Evolutionary conservation across 805 yeast species (phyloP), one percentile per base, ranked within the genome.

Genomic region (Metschnikowia anglica): DNA sequence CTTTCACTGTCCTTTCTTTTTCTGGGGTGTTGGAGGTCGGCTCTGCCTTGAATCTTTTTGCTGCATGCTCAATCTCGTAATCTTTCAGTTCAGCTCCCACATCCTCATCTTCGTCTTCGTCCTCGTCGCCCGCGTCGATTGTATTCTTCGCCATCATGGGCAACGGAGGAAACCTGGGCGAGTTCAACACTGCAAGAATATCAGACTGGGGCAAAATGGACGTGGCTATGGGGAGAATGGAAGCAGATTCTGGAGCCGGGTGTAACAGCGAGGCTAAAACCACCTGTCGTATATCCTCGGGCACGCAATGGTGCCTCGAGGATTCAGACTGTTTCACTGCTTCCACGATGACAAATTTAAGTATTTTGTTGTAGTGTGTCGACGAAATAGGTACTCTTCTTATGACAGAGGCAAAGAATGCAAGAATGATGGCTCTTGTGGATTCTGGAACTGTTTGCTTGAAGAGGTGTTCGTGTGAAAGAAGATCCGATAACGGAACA

Each of bases 131-230:
- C 3, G 18, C 42, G 3, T 17, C 32, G 2, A 13, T 25, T 1
- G 34, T 30, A 3, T 27, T 35, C 18, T 35, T 40, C 2, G 39
- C 38, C 30, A 41, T 26, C 10, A 27, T 29, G 2, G 53, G 53
- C 37, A 66, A 54, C 6, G 70, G 71, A 3, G 96, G 96, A 52
- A 88, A 77, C 54, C 93, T 72, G 31, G 96, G 95, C 54, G 85
- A 84, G 41, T 79, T 74, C 52, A 87, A 70, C 1, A 84, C 69
- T 55, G 86, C 78, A 31, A 82, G 58, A 16, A 77, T 57, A 7
- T 70, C 74, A 54, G 80, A 78, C 31, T 73, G 61, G 3, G 70
- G 71, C 46, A 84, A 58, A 5, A 85, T 55, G 2, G 70, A 64
- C 10, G 79, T 61, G 1, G 85, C 83, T 44, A 90, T 79, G 7